phyloP scores from a whole-genome alignment of 805 yeast genomes.

The Yamadazyma akitaensis region DNA sequence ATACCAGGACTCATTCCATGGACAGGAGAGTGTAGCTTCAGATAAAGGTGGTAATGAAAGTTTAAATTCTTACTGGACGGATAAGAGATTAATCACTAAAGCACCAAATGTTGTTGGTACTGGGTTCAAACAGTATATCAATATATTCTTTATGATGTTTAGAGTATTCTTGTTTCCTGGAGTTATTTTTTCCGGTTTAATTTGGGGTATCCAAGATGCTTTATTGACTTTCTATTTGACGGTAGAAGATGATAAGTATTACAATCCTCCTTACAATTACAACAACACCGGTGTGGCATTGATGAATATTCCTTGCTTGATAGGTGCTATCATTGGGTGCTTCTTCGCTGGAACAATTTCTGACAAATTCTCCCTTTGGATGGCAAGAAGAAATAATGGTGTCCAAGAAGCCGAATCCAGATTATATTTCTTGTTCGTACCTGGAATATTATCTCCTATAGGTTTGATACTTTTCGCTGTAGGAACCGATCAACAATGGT shows the following conservation, averaged over 20 bases:
- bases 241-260: conserved; percentile 35
- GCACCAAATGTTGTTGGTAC: conserved; percentile 34
- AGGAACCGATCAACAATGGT: conserved; percentile 35
- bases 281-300: conserved; percentile 34
- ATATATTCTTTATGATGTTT: conserved; percentile 29
- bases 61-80: conserved; percentile 24
- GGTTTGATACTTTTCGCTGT: conserved; percentile 37
- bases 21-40: conserved; percentile 44
- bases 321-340: conserved; percentile 40
- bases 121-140: conserved; percentile 41
- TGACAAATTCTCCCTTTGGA: conserved; percentile 34
- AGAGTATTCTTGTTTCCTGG: conserved; percentile 37
- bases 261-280: conserved; percentile 33
- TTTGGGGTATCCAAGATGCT: conserved; percentile 41
- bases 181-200: conserved; percentile 33
- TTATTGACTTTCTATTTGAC: conserved; percentile 38
- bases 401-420: conserved; percentile 37
- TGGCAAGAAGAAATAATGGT: conserved; percentile 36
- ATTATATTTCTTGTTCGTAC: conserved; percentile 31
- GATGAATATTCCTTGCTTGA: conserved; percentile 39
- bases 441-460: conserved; percentile 33
- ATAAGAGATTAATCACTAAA: conserved; percentile 31
- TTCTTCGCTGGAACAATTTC: conserved; percentile 32
- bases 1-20: conserved; percentile 5
- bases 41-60: conserved; percentile 27